Percentiles rank a stretch among this genome's conserved stretches.
Conservation (phyloP, 257 asterid genomes). For the Nicotiana obtusifolia region DNA sequence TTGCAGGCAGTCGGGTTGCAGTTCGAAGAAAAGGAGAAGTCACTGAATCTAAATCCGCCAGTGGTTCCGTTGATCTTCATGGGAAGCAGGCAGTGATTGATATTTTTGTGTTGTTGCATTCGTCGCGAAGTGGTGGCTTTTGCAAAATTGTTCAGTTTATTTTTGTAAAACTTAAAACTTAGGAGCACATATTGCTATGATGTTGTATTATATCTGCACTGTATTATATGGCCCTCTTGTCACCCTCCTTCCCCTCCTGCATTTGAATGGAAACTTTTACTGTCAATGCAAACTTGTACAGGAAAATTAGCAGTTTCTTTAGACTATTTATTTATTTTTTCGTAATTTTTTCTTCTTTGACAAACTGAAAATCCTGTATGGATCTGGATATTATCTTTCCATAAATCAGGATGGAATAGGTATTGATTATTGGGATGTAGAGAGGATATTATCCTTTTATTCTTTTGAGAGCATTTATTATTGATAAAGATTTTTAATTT, state of each 20-base stretch:
- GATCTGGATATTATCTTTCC: background rate
- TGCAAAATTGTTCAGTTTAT: constrained; percentile 12
- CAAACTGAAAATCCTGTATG: background rate
- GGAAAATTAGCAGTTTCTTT: constrained; percentile 12
- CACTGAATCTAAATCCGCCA: constrained; percentile 20
- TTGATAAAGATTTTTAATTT: too few species aligned
- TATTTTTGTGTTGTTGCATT: background rate
- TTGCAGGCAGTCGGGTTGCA: constrained; percentile 58
- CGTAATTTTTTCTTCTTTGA: background rate
- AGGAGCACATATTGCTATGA: constrained; percentile 24
- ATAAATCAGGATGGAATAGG: too few species aligned
- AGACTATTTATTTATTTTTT: background rate
- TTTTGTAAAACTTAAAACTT: constrained; percentile 21
- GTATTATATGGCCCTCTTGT: background rate
- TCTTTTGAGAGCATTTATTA: too few species aligned
- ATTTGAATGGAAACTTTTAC: background rate
- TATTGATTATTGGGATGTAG: background rate
- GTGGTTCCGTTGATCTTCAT: constrained; percentile 11
- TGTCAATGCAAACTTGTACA: constrained; percentile 28
- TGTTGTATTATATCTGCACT: constrained; percentile 30
- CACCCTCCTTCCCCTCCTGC: background rate
- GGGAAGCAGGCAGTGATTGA: constrained; percentile 7
- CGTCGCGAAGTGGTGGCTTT: constrained; percentile 27
- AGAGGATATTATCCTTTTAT: background rate
- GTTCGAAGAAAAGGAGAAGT: constrained; percentile 62